Percentiles rank a stretch among this genome's conserved stretches.
Evolutionary conservation across 2,329 filamentous ascomycete species (phyloP).

Genomic region (Fusarium sp.): DNA sequence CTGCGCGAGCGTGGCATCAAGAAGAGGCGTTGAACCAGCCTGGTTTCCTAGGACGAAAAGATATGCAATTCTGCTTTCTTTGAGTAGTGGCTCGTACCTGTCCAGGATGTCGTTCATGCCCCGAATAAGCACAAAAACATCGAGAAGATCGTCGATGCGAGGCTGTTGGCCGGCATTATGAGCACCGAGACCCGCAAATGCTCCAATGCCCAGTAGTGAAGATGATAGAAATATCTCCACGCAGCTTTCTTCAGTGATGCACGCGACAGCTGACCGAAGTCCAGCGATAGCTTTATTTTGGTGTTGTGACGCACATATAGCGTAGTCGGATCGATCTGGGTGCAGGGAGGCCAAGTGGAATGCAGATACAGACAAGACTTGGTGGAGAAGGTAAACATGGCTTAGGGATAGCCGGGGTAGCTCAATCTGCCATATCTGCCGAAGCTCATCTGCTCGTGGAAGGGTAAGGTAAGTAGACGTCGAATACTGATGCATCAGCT

Average conservation of each 20-base stretch:
- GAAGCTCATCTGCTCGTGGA: constrained; percentile 42
- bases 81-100: constrained; percentile 30
- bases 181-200: constrained; percentile 41
- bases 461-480: constrained; percentile 44
- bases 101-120: constrained; percentile 46
- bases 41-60: constrained; percentile 3
- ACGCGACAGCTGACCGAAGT: constrained; percentile 39
- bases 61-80: not conserved
- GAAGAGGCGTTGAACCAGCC: not conserved
- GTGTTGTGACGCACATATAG: constrained; percentile 45
- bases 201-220: constrained; percentile 45
- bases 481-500: constrained; percentile 50
- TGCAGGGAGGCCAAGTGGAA: constrained; percentile 43
- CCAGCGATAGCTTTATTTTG: constrained; percentile 46
- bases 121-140: constrained; percentile 44
- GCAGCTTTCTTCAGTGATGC: constrained; percentile 43
- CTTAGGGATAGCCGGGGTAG: constrained; percentile 40
- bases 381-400: constrained; percentile 45
- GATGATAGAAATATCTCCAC: constrained; percentile 47
- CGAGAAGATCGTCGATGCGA: constrained; percentile 44
- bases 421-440: constrained; percentile 45
- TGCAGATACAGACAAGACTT: constrained; percentile 45
- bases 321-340: constrained; percentile 35
- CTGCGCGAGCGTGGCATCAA: constrained; percentile 3
- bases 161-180: constrained; percentile 31